Percentiles rank a stretch among this genome's conserved stretches.
phyloP scores from a whole-genome alignment of 2,329 filamentous ascomycete species.

The Nigrograna mackinnonii region DNA sequence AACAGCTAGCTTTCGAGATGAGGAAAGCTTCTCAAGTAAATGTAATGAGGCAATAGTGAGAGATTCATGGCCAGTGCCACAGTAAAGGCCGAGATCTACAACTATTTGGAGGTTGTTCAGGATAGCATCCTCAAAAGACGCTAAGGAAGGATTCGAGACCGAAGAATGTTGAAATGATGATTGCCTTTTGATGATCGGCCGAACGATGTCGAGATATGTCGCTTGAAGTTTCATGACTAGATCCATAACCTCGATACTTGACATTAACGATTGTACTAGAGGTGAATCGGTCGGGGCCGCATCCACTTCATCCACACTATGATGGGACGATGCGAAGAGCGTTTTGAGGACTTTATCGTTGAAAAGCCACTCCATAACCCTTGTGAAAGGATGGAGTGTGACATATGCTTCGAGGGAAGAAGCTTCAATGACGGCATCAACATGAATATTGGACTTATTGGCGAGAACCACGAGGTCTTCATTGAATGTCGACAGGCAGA shows the following conservation, averaged over 20 bases:
- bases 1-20: conserved; percentile 78
- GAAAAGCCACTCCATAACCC: conserved; percentile 98
- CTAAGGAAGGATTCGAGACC: conserved; percentile 75
- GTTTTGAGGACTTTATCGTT: conserved; percentile 84
- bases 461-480: conserved; percentile 88
- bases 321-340: conserved; percentile 78
- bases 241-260: conserved; percentile 82
- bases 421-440: conserved; percentile 75
- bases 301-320: conserved; percentile 73
- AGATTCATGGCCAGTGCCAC: conserved; percentile 79
- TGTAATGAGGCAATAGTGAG: conserved; percentile 80
- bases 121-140: conserved; percentile 91
- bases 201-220: conserved; percentile 88
- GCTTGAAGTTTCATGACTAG: conserved; percentile 84
- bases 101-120: conserved; percentile 79
- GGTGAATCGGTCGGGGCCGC: conserved; percentile 77
- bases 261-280: conserved; percentile 75
- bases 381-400: conserved; percentile 85
- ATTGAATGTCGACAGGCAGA: conserved; percentile 85
- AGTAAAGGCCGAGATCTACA: conserved; percentile 83
- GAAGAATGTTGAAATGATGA: conserved; percentile 60
- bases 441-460: conserved; percentile 73
- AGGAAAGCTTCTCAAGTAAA: conserved; percentile 83
- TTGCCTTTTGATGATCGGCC: conserved; percentile 73
- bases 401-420: conserved; percentile 80